Base-by-base conservation (phyloP, 768 basidiomycete genomes). In the Trichaptum fuscoviolaceum region DNA sequence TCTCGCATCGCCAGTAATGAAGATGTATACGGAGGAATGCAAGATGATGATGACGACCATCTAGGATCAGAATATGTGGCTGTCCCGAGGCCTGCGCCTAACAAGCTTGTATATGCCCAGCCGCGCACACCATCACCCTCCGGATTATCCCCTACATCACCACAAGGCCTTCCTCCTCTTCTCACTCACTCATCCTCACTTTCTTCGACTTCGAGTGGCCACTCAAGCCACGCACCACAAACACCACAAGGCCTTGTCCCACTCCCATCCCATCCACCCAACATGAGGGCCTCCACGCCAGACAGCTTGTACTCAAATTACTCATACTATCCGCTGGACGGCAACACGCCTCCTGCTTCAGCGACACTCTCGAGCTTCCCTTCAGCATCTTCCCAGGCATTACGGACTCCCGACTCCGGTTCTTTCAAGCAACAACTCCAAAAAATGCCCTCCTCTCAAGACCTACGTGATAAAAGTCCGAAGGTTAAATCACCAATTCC, bases 311-410 rank as follows among this genome's bases (percentile, higher is more conserved):
- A 90, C 75, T 88, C 88, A 23, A 74, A 77, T 17, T 90, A 90
- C 71, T 90, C 89, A 5, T 90, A 83, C 72, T 91, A 91, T 67
- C 83, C 83, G 62, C 76, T 86, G 57, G 84, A 87, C 57, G 79
- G 78, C 62, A 69, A 78, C 12, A 67, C 73, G 15, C 80, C 84
- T 23, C 83, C 84, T 70, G 17, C 62, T 69, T 35, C 27, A 67
- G 67, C 70, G 62, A 71, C 63, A 23, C 59, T 67, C 52, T 62
- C 69, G 5, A 63, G 69, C 34, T 65, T 66, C n/a, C 63, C 62
- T 0, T 30, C 68, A 20, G 25, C 64, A 10, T 65, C 65, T 17
- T 57, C 65, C 5, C 60, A 65, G 2, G 35, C 69, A 26, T 58
- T 61, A 26, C 68, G 57, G 34, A 64, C 60, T 36, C 42, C 64